phyloP scores from a whole-genome alignment of 2,329 filamentous ascomycete species.

The Cercospora beticola region DNA sequence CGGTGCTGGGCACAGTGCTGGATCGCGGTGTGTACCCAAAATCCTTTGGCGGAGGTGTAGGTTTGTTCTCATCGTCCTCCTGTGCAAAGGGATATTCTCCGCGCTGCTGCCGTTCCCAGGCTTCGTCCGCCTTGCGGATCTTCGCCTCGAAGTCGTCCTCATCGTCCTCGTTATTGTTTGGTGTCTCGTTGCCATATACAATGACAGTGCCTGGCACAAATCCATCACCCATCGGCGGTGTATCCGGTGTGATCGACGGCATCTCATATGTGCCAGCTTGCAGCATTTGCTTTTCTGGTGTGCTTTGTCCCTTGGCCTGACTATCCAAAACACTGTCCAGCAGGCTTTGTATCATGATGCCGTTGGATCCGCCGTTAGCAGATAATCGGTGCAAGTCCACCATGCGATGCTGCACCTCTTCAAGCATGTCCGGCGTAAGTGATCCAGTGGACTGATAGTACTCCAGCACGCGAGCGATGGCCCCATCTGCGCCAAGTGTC shows the following conservation, averaged over 20 bases:
- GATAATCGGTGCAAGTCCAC: slow-evolving; percentile 36
- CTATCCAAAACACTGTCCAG: slow-evolving; percentile 35
- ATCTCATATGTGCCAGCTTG: slow-evolving; percentile 31
- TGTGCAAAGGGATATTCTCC: slow-evolving; percentile 27
- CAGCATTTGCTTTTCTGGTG: slow-evolving; percentile 24
- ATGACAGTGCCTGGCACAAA: slow-evolving; percentile 35
- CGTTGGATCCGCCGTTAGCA: slow-evolving; percentile 38
- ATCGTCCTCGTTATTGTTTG: slow-evolving; percentile 17
- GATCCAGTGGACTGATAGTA: slow-evolving; percentile 36
- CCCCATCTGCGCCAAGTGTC: slow-evolving; percentile 18
- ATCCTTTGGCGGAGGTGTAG: slow-evolving; percentile 47
- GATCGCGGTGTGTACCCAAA: slow-evolving; percentile 39
- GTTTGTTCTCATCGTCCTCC: slow-evolving; percentile 38
- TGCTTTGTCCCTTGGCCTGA: slow-evolving; percentile 12
- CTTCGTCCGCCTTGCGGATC: slow-evolving; percentile 36
- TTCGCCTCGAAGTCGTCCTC: slow-evolving; percentile 35
- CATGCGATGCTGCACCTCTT: slow-evolving; percentile 36
- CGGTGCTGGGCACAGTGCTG: slow-evolving; percentile 32
- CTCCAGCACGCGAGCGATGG: slow-evolving; percentile 30
- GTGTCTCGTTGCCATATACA: slow-evolving; percentile 29
- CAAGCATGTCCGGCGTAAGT: slow-evolving; percentile 36
- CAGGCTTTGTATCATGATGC: slow-evolving; percentile 37
- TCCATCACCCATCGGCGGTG: slow-evolving; percentile 30
- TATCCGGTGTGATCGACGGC: slow-evolving; percentile 36
- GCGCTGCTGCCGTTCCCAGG: slow-evolving; percentile 35